Conservation (phyloP, 108 stramenopile genomes). For the Parietichytrium sp. region DNA sequence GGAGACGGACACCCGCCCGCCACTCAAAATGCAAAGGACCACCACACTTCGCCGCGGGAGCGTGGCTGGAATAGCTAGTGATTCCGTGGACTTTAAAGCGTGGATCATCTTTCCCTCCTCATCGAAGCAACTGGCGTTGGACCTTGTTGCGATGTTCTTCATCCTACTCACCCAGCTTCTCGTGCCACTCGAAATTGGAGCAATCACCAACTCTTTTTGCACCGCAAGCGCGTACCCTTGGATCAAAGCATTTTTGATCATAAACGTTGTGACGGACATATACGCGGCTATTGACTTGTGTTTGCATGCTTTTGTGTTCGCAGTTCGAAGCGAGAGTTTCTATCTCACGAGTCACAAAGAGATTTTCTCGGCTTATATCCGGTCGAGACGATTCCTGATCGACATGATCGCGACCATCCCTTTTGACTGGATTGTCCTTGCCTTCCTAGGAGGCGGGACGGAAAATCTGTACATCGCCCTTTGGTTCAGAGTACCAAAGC, state of each 20-base stretch:
- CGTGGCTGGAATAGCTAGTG: no score
- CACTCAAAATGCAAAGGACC: background rate
- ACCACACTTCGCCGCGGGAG: background rate
- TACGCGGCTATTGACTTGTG: background rate
- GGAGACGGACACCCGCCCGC: background rate
- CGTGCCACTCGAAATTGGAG: background rate
- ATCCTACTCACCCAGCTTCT: background rate
- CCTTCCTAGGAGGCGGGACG: background rate
- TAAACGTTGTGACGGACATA: background rate
- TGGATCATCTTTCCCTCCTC: background rate
- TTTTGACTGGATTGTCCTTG: constrained; percentile 11
- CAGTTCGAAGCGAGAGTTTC: background rate
- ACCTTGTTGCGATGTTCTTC: background rate
- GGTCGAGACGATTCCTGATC: background rate
- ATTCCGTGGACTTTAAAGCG: no score
- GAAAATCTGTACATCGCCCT: background rate
- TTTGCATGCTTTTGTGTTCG: background rate
- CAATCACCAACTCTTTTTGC: background rate
- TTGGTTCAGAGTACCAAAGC: background rate
- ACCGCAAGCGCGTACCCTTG: background rate
- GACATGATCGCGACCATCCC: background rate
- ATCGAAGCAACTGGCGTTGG: background rate
- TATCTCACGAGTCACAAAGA: background rate
- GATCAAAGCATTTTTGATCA: background rate
- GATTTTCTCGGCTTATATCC: background rate